phyloP scores from a whole-genome alignment of 2,329 filamentous ascomycete genomes.

The Helicocarpus griseus region DNA sequence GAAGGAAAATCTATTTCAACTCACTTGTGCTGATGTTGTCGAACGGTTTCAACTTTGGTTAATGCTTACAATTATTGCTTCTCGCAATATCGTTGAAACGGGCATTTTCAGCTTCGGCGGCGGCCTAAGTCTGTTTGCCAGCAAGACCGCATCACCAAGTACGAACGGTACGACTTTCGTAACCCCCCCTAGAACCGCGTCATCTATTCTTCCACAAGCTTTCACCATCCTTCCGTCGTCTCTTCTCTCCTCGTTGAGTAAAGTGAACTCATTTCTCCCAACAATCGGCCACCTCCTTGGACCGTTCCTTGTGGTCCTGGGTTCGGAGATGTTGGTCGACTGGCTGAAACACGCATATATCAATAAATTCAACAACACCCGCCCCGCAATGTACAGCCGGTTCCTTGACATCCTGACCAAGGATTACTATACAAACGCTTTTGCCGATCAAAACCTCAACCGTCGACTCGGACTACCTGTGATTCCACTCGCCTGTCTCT shows the following conservation, averaged over 20 bases:
- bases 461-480: conserved; percentile 83
- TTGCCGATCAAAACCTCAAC: conserved; percentile 80
- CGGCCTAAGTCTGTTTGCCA: conserved; percentile 25
- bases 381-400: conserved; percentile 76
- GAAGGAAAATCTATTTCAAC: conserved; percentile 92
- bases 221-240: conserved; percentile 69
- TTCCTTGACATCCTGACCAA: conserved; percentile 92
- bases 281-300: conserved; percentile 69
- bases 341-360: conserved; percentile 97
- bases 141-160: conserved; percentile 21
- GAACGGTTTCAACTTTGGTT: conserved; percentile 97
- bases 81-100: conserved; percentile 92
- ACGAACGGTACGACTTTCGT: conserved; percentile 44
- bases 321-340: conserved; percentile 93
- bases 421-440: conserved; percentile 96
- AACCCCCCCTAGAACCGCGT: conserved; percentile 45
- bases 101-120: conserved; percentile 60
- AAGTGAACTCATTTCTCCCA: conserved; percentile 33
- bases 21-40: conserved; percentile 93
- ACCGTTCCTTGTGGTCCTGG: conserved; percentile 86
- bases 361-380: conserved; percentile 96
- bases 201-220: conserved; percentile 75
- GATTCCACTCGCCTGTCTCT: conserved; percentile 83
- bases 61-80: conserved; percentile 91
- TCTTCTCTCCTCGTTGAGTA: conserved; percentile 33